Conservation (phyloP, 106 monocot species). For the Acorus gramineus region DNA sequence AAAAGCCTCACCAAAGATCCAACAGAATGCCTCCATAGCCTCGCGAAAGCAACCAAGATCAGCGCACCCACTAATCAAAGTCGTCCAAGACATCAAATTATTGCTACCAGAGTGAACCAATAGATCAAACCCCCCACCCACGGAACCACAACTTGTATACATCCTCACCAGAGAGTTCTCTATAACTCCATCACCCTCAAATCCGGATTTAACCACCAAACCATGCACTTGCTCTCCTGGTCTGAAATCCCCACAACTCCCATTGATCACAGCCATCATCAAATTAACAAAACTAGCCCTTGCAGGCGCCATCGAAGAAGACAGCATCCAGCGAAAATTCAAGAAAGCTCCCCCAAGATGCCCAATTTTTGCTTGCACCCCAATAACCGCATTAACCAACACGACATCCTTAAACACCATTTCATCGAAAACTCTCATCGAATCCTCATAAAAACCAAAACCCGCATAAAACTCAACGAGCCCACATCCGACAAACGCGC, state of each 20-base stretch:
- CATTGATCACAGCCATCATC: neutral
- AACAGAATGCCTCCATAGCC: slow-evolving; percentile 4
- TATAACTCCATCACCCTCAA: slow-evolving; percentile 17
- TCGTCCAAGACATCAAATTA: slow-evolving; percentile 20
- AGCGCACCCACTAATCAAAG: slow-evolving; percentile 10
- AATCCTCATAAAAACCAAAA: neutral
- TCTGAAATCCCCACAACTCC: neutral
- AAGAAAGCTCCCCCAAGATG: slow-evolving; percentile 10
- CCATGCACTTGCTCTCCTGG: slow-evolving; percentile 19
- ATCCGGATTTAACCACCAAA: slow-evolving; percentile 15
- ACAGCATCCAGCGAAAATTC: slow-evolving; percentile 5
- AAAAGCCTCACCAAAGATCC: neutral
- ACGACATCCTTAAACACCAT: slow-evolving; percentile 15
- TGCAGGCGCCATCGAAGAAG: neutral
- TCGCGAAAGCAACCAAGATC: slow-evolving; percentile 6
- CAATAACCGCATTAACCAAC: slow-evolving; percentile 15
- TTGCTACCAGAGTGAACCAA: slow-evolving; percentile 7
- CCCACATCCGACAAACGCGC: slow-evolving; percentile 17
- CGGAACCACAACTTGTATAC: slow-evolving; percentile 9
- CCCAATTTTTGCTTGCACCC: slow-evolving; percentile 10
- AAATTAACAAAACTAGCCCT: slow-evolving; percentile 29
- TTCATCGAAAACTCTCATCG: slow-evolving; percentile 8
- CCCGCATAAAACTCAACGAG: slow-evolving; percentile 16
- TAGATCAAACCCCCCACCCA: slow-evolving; percentile 1
- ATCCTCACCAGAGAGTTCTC: slow-evolving; percentile 20